Evolutionary conservation across 139 green algal species (phyloP).

Genomic region (Volvox reticuliferus): DNA sequence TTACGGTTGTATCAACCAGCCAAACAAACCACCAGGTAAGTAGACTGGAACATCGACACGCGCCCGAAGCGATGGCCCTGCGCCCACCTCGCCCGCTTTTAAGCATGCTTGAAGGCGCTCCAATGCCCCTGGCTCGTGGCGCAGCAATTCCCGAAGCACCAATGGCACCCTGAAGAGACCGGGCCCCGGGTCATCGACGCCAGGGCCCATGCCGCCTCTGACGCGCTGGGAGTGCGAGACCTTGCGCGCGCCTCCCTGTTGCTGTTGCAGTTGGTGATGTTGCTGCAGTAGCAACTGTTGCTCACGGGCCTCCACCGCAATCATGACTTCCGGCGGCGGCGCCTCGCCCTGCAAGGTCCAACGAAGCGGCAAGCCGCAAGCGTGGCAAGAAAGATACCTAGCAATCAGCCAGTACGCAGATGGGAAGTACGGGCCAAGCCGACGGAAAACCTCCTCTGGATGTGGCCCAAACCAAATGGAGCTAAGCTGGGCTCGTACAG

Average conservation of each 20-base stretch:
- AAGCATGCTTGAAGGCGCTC: conserved; percentile 27
- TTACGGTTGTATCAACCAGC: too few species aligned
- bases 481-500: too few species aligned
- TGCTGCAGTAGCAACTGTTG: conserved; percentile 5
- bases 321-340: not conserved
- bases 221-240: not conserved
- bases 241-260: not conserved
- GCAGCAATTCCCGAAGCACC: conserved; percentile 20
- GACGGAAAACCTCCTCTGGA: too few species aligned
- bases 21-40: not conserved
- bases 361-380: too few species aligned
- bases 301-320: not conserved
- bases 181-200: not conserved
- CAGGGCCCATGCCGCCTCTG: not conserved
- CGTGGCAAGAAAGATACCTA: too few species aligned
- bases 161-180: conserved; percentile 11
- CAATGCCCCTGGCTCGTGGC: conserved; percentile 31
- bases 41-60: too few species aligned
- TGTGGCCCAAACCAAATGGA: too few species aligned
- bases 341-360: not conserved
- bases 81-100: conserved; percentile 21
- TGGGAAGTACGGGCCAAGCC: too few species aligned
- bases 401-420: too few species aligned
- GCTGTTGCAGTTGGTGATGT: not conserved
- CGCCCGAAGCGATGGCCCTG: too few species aligned